Percentiles rank a stretch among this genome's conserved stretches.
These are phyloP conservation scores for Termitomyces sp. DNA, from an alignment of 1,284 basidiomycete genomes.

Conservation along the genomic window DNA sequence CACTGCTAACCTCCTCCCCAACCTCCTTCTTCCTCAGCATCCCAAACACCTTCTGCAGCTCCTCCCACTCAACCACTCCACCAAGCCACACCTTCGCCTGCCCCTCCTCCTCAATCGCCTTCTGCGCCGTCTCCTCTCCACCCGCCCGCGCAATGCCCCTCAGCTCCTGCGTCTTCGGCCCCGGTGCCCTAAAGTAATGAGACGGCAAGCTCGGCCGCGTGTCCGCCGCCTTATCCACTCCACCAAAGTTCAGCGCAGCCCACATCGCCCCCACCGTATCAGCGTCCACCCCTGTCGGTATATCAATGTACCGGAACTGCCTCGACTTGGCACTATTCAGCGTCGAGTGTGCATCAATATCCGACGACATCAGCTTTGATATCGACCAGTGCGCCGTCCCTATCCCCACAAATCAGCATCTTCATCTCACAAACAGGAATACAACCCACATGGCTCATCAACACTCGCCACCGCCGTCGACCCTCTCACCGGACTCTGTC, in stretches of 20 bases:
- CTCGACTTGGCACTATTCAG: constrained; percentile 31
- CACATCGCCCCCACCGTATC: constrained; percentile 44
- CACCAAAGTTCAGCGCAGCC: constrained; percentile 44
- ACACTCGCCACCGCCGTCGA: constrained; percentile 27
- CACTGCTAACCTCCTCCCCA: background rate
- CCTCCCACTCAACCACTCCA: constrained; percentile 15
- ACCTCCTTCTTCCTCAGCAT: background rate
- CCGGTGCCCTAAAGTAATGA: constrained; percentile 26
- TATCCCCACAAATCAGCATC: constrained; percentile 21
- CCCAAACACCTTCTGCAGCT: constrained; percentile 6
- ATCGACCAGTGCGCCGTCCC: constrained; percentile 56
- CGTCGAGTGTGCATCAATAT: constrained; percentile 28
- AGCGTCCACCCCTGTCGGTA: constrained; percentile 44
- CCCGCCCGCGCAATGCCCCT: constrained; percentile 34
- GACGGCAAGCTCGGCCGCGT: constrained; percentile 16
- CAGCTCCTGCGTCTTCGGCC: constrained; percentile 24
- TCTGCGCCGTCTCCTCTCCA: constrained; percentile 25
- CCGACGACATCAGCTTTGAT: constrained; percentile 28
- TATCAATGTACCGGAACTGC: constrained; percentile 36
- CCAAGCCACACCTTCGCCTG: constrained; percentile 35
- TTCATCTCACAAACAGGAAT: background rate
- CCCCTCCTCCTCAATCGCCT: constrained; percentile 25
- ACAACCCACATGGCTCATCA: constrained; percentile 35
- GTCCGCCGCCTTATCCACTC: constrained; percentile 15
- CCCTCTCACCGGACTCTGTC: constrained; percentile 27